phyloP scores from a whole-genome alignment of 257 asterid genomes.

The Forsythia viridissima region DNA sequence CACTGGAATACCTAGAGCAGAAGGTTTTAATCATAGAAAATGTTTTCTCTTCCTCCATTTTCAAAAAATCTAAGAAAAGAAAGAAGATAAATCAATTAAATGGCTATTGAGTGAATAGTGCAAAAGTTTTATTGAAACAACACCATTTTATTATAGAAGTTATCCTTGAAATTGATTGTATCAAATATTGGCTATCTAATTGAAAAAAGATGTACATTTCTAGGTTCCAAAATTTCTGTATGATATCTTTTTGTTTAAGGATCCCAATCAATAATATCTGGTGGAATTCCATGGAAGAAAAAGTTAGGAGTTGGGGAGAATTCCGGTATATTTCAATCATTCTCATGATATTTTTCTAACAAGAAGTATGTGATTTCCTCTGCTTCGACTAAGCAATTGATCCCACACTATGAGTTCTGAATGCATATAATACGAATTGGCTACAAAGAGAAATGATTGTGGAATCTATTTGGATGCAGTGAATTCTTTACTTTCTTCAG shows the following conservation, averaged over 20 bases:
- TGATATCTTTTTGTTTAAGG: neutral
- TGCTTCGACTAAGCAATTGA: neutral
- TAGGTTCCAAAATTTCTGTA: neutral
- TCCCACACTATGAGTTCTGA: neutral
- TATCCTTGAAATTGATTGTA: neutral
- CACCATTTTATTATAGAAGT: neutral
- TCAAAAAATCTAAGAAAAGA: constrained; percentile 4
- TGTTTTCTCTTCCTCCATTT: constrained; percentile 12
- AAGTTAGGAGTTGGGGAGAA: neutral
- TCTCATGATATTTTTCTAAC: neutral
- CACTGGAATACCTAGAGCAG: constrained; percentile 77
- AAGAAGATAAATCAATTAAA: neutral
- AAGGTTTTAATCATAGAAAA: constrained; percentile 45
- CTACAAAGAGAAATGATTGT: neutral
- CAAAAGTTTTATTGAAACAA: neutral
- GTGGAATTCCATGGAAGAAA: neutral
- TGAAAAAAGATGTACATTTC: neutral
- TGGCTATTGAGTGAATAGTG: neutral
- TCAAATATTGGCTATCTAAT: neutral
- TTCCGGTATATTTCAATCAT: neutral
- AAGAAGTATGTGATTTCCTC: neutral
- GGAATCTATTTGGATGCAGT: constrained; percentile 10
- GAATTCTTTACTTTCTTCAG: constrained; percentile 2
- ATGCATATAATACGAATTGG: neutral
- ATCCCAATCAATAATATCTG: neutral